These are phyloP conservation scores for Cladosporium halotolerans DNA, from an alignment of 2,329 filamentous ascomycete genomes.

Conservation along the genomic window DNA sequence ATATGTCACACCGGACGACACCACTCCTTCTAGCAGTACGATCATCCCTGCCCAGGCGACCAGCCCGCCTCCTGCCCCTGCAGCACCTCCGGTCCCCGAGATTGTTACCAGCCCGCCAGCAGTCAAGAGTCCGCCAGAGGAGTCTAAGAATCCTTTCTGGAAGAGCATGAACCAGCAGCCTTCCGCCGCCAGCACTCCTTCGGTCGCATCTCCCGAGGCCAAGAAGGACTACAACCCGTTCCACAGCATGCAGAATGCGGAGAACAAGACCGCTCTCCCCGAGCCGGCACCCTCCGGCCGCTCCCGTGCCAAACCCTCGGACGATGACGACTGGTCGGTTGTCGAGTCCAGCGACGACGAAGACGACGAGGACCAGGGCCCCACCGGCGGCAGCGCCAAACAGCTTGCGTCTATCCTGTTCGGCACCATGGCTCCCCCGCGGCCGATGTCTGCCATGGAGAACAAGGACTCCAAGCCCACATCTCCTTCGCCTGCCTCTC, in stretches of 20 bases:
- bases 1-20: conserved; percentile 59
- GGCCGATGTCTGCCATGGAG: conserved; percentile 70
- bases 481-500: conserved; percentile 30
- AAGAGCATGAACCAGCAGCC: conserved; percentile 70
- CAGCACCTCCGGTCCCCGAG: conserved; percentile 43
- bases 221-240: conserved; percentile 86
- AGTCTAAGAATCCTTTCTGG: conserved; percentile 94
- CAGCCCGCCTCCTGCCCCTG: conserved; percentile 39
- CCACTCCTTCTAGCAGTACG: conserved; percentile 53
- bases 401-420: conserved; percentile 93
- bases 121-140: conserved; percentile 42
- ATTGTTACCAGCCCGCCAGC: conserved; percentile 13
- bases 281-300: conserved; percentile 41
- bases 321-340: conserved; percentile 74
- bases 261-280: conserved; percentile 49
- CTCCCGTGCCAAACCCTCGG: conserved; percentile 49
- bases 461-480: conserved; percentile 50
- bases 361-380: conserved; percentile 68
- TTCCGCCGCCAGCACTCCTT: conserved; percentile 36
- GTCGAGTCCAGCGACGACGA: conserved; percentile 69
- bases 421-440: conserved; percentile 90
- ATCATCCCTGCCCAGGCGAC: conserved; percentile 43
- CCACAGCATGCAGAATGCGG: conserved; percentile 62
- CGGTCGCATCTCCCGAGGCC: conserved; percentile 33
- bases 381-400: conserved; percentile 76